phyloP scores from a whole-genome alignment of 257 asterid species.

The Leptodermis oblonga region DNA sequence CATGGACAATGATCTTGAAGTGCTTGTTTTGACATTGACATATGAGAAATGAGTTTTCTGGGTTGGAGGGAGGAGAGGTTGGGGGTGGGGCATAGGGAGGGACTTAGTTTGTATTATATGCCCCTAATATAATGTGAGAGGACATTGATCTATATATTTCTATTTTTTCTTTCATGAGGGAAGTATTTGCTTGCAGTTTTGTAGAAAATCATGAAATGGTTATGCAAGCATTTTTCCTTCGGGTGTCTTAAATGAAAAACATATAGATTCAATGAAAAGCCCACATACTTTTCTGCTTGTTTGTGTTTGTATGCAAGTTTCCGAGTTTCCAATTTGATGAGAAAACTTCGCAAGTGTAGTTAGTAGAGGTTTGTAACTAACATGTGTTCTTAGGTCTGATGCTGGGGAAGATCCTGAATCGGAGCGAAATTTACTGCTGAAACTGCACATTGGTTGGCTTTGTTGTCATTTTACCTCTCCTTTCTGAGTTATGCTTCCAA shows the following conservation, averaged over 20 bases:
- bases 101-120: not conserved
- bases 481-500: not conserved
- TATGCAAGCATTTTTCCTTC: conserved; percentile 22
- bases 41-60: not conserved
- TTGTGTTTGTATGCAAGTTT: not conserved
- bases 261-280: conserved; percentile 4
- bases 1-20: not conserved
- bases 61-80: not conserved
- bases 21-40: not conserved
- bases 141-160: conserved; percentile 13
- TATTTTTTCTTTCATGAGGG: conserved; percentile 17
- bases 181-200: conserved; percentile 27
- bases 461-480: not conserved
- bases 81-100: not conserved
- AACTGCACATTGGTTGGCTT: not conserved
- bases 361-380: not conserved
- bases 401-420: not conserved
- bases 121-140: not conserved
- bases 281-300: not conserved
- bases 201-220: conserved; percentile 17
- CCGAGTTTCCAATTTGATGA: not conserved
- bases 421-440: not conserved
- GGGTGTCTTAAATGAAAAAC: not conserved
- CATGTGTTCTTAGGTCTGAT: not conserved
- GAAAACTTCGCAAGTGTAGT: not conserved